Conservation (phyloP, 2,329 filamentous ascomycete species). For the Neopestalotiopsis sp. region DNA sequence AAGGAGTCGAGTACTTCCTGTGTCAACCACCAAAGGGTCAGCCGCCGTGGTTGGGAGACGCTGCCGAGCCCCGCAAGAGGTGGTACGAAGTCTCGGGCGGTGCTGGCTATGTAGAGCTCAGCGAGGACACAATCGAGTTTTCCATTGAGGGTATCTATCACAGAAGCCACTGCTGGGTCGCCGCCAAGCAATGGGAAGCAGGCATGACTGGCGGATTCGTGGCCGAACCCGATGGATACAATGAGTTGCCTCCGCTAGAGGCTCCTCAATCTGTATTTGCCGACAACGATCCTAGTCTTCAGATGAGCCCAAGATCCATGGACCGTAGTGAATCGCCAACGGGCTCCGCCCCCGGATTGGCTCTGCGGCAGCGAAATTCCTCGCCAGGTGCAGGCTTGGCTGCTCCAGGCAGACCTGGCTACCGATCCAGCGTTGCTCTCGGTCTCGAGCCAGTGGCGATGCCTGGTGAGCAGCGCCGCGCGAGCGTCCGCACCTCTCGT, state of each 20-base stretch:
- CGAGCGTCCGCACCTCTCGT: conserved; percentile 28
- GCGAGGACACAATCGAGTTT: conserved; percentile 61
- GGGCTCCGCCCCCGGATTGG: conserved; percentile 30
- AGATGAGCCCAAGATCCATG: conserved; percentile 27
- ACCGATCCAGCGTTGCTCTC: conserved; percentile 39
- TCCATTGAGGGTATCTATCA: conserved; percentile 42
- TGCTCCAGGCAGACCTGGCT: conserved; percentile 28
- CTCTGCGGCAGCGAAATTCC: conserved; percentile 30
- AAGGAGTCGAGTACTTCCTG: conserved; percentile 82
- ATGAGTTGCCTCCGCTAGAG: conserved; percentile 29
- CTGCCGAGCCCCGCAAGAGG: conserved; percentile 66
- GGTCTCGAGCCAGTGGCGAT: conserved; percentile 38
- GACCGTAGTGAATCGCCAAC: conserved; percentile 37
- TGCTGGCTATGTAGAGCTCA: conserved; percentile 62
- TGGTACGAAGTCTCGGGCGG: conserved; percentile 79
- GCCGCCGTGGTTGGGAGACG: conserved; percentile 75
- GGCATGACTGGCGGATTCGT: conserved; percentile 28
- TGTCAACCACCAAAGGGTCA: conserved; percentile 77
- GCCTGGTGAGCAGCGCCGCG: conserved; percentile 25
- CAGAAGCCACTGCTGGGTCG: conserved; percentile 41
- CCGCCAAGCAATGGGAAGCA: conserved; percentile 40
- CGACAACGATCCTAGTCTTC: conserved; percentile 34
- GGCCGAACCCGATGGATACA: conserved; percentile 21
- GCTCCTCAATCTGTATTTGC: conserved; percentile 38
- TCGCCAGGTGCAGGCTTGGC: conserved; percentile 28